Base-by-base conservation (phyloP, 805 yeast genomes). In the Metschnikowia anglica region DNA sequence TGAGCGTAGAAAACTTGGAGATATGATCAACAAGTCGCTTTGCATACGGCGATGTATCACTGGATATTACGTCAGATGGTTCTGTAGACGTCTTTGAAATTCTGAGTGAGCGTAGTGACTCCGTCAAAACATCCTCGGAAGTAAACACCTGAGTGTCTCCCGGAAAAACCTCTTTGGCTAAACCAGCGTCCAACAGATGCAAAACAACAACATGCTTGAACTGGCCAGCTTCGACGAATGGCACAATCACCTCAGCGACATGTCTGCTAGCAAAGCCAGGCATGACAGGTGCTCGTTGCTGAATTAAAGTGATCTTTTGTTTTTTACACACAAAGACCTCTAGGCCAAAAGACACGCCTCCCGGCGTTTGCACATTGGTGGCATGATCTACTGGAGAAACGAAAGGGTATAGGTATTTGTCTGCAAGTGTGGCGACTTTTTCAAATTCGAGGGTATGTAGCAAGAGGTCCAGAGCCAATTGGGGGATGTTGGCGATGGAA, bases 401-500 rank as follows among this genome's bases (percentile, higher is more conserved):
- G 65, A 91, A 88, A 2, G 98, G 96, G 56, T 85, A 86, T 7
- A 89, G 62, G 49, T 70, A 77, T 2, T 67, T 60, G 39, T 81
- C 81, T 53, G 85, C 84, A 21, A 90, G 62, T 12, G 76, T 56
- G 9, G 76, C 80, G 3, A 83, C 70, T 28, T 75, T 76, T 43
- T 62, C 48, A 44, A 83, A 76, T 4, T 69, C 71, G 18, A 76
- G 63, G n/a, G 82, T 78, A 54, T 83, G 84, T 8, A 89, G 68
- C 19, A 91, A 63, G 23, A 90, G 68, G 61, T 90, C 98, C 5
- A 77, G 62, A 0, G 90, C 65, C 37, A 91, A 66, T 60, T 93
- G 99, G 0, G 98, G 95, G 3, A 89, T 84, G 55, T 91, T 93
- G 6, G 96, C 98, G 5, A 87, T 76, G 3, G 97, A 80, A 0